Conservation (phyloP, 208 protist species). For the Trypanosoma platydactyli region DNA sequence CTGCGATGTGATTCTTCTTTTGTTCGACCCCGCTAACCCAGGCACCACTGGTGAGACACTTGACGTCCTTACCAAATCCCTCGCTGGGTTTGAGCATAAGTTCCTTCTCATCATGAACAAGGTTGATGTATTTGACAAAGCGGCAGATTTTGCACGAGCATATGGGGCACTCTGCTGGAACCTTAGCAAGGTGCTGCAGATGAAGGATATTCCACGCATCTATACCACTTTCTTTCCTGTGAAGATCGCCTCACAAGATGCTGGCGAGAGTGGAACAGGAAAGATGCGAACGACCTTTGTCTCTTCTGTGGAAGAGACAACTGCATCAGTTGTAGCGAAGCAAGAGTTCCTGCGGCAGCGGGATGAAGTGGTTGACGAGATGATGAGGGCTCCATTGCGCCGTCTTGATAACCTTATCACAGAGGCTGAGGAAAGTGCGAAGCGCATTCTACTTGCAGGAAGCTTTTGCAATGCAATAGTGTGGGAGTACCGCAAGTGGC, state of each 20-base stretch:
- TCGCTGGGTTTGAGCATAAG: conserved; percentile 87
- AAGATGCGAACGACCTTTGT: not conserved
- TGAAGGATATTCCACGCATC: conserved; percentile 91
- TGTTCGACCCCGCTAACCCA: conserved; percentile 91
- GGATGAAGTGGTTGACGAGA: conserved; percentile 53
- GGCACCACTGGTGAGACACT: conserved; percentile 92
- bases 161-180: conserved; percentile 94
- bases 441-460: conserved; percentile 51
- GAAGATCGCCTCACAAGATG: conserved; percentile 19
- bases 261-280: not conserved
- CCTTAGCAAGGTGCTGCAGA: conserved; percentile 83
- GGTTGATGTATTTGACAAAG: conserved; percentile 79
- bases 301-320: not conserved
- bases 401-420: conserved; percentile 81
- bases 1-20: conserved; percentile 87
- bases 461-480: conserved; percentile 48
- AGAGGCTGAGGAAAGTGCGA: conserved; percentile 62
- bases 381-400: conserved; percentile 58
- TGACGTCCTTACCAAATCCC: conserved; percentile 86
- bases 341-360: conserved; percentile 59
- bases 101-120: conserved; percentile 91
- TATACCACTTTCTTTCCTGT: conserved; percentile 81
- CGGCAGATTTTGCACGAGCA: conserved; percentile 85
- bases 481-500: conserved; percentile 39
- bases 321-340: conserved; percentile 29